phyloP scores from a whole-genome alignment of 352 stramenopile genomes.

The Globisporangium iwayamae region DNA sequence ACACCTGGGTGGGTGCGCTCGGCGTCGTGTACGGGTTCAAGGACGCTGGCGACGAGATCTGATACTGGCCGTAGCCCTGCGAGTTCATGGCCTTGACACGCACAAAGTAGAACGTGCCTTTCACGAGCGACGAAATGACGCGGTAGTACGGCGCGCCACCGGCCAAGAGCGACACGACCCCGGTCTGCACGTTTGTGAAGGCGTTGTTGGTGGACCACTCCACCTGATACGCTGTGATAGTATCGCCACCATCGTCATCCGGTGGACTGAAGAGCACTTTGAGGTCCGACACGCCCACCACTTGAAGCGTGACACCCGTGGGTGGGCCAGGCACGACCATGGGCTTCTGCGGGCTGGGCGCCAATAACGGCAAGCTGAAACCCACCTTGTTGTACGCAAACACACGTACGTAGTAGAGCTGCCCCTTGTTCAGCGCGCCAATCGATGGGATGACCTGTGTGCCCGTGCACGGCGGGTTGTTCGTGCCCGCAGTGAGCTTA shows the following conservation, averaged over 20 bases:
- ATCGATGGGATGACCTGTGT: slow-evolving; percentile 68
- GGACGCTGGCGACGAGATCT: slow-evolving; percentile 84
- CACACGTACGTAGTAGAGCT: slow-evolving; percentile 93
- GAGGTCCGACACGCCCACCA: slow-evolving; percentile 81
- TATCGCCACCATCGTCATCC: slow-evolving; percentile 77
- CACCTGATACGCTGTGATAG: slow-evolving; percentile 89
- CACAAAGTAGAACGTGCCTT: slow-evolving; percentile 73
- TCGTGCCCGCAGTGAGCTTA: slow-evolving; percentile 67
- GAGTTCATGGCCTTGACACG: slow-evolving; percentile 68
- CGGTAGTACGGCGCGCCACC: slow-evolving; percentile 53
- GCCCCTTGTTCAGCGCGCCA: slow-evolving; percentile 79
- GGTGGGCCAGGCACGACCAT: slow-evolving; percentile 76
- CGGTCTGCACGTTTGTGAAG: slow-evolving; percentile 59
- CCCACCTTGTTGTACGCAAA: slow-evolving; percentile 95
- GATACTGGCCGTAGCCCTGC: slow-evolving; percentile 69
- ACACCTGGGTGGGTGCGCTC: slow-evolving; percentile 82
- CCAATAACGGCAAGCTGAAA: slow-evolving; percentile 72
- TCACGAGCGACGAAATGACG: slow-evolving; percentile 55
- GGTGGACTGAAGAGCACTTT: slow-evolving; percentile 88
- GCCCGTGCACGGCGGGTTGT: slow-evolving; percentile 73
- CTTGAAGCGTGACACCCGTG: slow-evolving; percentile 66
- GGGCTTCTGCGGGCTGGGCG: slow-evolving; percentile 55
- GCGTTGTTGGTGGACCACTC: slow-evolving; percentile 83
- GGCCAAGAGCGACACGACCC: slow-evolving; percentile 47
- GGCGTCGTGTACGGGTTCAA: slow-evolving; percentile 91